Conservation (phyloP, 768 basidiomycete species). For the Hygrophorus russula region DNA sequence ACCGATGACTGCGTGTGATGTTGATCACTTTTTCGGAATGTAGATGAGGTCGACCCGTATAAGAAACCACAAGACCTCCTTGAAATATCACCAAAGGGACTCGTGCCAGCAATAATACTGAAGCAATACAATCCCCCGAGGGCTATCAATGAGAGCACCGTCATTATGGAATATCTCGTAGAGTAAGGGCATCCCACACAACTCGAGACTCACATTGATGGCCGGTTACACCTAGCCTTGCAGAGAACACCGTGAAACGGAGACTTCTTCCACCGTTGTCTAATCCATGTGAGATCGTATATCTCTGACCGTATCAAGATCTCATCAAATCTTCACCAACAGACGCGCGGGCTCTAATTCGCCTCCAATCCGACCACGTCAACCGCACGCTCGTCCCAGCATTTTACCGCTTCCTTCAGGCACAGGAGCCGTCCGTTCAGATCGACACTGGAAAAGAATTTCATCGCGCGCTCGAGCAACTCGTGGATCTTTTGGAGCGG, state of each 20-base stretch:
- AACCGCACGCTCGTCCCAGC: constrained; percentile 54
- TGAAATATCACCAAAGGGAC: constrained; percentile 72
- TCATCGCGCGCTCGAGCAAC: constrained; percentile 33
- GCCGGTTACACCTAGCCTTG: constrained; percentile 26
- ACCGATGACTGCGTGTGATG: not conserved
- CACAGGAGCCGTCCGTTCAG: constrained; percentile 46
- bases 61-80: constrained; percentile 71
- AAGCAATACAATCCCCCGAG: constrained; percentile 42
- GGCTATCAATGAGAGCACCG: constrained; percentile 68
- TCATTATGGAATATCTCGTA: constrained; percentile 71
- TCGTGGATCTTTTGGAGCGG: constrained; percentile 47
- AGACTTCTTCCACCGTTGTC: constrained; percentile 46
- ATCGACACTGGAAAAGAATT: constrained; percentile 43
- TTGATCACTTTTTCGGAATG: not conserved
- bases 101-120: constrained; percentile 62
- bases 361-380: constrained; percentile 59
- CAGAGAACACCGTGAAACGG: constrained; percentile 31
- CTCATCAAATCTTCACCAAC: not conserved
- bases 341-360: constrained; percentile 61
- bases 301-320: not conserved
- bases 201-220: not conserved
- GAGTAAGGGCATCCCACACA: constrained; percentile 34
- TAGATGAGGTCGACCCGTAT: constrained; percentile 78
- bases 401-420: constrained; percentile 68
- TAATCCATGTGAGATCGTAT: constrained; percentile 41